Base-by-base conservation (phyloP, 345 rosid species). In the Eucalyptus shirleyi region DNA sequence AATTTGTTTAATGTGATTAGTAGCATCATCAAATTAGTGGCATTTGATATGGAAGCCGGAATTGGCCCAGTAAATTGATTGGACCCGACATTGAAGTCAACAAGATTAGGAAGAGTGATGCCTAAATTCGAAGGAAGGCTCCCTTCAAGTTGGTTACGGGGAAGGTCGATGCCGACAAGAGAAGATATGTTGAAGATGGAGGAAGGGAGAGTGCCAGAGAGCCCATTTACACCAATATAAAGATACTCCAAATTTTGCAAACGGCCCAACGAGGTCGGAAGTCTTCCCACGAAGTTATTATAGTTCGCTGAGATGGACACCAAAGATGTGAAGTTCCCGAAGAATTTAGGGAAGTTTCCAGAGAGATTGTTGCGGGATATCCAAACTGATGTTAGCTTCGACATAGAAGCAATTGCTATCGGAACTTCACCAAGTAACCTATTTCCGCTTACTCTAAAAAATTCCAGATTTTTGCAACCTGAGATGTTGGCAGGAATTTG, bases 361-460 rank as follows among this genome's bases (percentile, higher is more conserved):
- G 12, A 47, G 50, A 47, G 50, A 47, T 47, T 12, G 13, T 47
- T 47, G 50, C 0, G 0, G 50, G 0, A 1, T 12, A 47, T 47
- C 13, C 2, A 4, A 47, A 47, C 50, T 47, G 0, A 11, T 47
- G 0, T 47, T 47, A 47, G 5, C 13, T 12, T 47, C 0, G 0
- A 47, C 50, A 47, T 47, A 47, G 13, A 47, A 47, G 50, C 50
- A 47, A 47, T 11, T 47, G 50, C 1, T 12, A 47, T 47, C 13
- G 50, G 50, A 47, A 47, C 50, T 47, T 47, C 50, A 47, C 50
- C 50, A 47, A 47, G 5, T 11, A 55, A 11, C 59, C 0, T 55
- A 21, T 55, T 55, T 0, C 0, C 0, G 26, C 4, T 0, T 0
- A 55, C 2, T 2, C 0, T 8, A 5, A 55, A 21, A 55, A 0